phyloP scores from a whole-genome alignment of 2,329 filamentous ascomycete species.

The Xylaria sp. region DNA sequence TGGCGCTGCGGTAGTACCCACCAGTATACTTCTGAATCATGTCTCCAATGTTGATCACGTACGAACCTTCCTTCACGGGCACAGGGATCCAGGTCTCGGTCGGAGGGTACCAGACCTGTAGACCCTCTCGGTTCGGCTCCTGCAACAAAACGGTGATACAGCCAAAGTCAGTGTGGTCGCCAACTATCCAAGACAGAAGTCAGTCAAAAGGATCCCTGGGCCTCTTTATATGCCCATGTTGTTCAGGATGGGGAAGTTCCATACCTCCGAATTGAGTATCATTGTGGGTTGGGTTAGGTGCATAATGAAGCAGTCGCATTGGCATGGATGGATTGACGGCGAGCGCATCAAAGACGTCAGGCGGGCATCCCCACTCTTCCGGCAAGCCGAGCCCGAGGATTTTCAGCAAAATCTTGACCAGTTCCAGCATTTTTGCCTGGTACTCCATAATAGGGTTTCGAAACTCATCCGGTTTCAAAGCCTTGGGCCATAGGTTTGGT shows the following conservation, averaged over 20 bases:
- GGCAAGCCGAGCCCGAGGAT: constrained; percentile 35
- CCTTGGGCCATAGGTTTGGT: constrained; percentile 39
- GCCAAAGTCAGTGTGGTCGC: constrained; percentile 42
- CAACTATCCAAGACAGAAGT: constrained; percentile 25
- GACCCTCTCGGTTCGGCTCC: constrained; percentile 37
- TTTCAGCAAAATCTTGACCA: constrained; percentile 37
- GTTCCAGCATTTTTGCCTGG: constrained; percentile 37
- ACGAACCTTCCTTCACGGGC: constrained; percentile 40
- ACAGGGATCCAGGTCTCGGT: constrained; percentile 40
- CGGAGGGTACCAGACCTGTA: constrained; percentile 39
- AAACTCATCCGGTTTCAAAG: constrained; percentile 35
- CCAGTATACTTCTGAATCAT: constrained; percentile 43
- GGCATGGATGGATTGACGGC: constrained; percentile 35
- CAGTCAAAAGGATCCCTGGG: no score
- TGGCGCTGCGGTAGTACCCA: constrained; percentile 40
- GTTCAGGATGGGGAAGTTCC: no score
- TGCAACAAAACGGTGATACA: constrained; percentile 41
- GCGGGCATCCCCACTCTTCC: constrained; percentile 32
- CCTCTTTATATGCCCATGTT: no score
- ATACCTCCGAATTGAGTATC: constrained; percentile 36
- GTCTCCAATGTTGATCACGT: constrained; percentile 48
- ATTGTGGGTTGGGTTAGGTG: constrained; percentile 29
- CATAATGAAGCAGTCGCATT: constrained; percentile 39
- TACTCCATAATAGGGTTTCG: constrained; percentile 36
- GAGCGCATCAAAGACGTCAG: constrained; percentile 31